These are phyloP conservation scores for Penicillium herquei DNA, from an alignment of 495 filamentous ascomycete species.

Conservation along the genomic window DNA sequence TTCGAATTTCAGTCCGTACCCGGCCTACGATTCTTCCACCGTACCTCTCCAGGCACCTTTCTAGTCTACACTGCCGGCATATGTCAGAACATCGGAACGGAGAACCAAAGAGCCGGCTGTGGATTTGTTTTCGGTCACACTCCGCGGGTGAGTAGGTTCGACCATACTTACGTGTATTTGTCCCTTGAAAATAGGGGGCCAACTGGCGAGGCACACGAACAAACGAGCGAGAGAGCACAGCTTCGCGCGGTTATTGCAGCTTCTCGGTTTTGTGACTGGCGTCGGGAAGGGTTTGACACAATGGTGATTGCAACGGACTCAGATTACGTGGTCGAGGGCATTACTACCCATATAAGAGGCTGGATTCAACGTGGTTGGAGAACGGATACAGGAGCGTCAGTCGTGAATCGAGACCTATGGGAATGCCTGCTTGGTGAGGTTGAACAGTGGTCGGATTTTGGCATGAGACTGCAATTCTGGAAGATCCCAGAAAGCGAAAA, in stretches of 20 bases:
- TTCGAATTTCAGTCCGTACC: no score
- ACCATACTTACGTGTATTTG: not conserved
- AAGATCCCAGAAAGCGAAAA: no score
- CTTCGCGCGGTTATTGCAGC: constrained; percentile 43
- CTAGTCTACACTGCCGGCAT: constrained; percentile 7
- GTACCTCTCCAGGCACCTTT: no score
- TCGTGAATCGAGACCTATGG: constrained; percentile 44
- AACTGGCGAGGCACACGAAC: constrained; percentile 14
- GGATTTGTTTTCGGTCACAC: constrained; percentile 3
- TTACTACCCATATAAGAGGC: constrained; percentile 22
- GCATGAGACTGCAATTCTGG: constrained; percentile 35
- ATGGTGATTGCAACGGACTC: constrained; percentile 42
- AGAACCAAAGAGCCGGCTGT: constrained; percentile 1
- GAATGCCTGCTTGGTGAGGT: constrained; percentile 17
- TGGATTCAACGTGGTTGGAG: constrained; percentile 27
- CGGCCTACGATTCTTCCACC: no score
- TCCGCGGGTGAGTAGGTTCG: no score
- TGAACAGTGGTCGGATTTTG: constrained; percentile 13
- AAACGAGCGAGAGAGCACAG: constrained; percentile 42
- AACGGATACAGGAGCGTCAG: constrained; percentile 11
- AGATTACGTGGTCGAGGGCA: constrained; percentile 33
- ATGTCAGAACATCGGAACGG: not conserved
- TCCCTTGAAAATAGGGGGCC: constrained; percentile 23
- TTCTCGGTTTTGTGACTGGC: constrained; percentile 16
- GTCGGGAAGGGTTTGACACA: constrained; percentile 8